phyloP scores from a whole-genome alignment of 164 flowering plant species.

The Protea cynaroides region DNA sequence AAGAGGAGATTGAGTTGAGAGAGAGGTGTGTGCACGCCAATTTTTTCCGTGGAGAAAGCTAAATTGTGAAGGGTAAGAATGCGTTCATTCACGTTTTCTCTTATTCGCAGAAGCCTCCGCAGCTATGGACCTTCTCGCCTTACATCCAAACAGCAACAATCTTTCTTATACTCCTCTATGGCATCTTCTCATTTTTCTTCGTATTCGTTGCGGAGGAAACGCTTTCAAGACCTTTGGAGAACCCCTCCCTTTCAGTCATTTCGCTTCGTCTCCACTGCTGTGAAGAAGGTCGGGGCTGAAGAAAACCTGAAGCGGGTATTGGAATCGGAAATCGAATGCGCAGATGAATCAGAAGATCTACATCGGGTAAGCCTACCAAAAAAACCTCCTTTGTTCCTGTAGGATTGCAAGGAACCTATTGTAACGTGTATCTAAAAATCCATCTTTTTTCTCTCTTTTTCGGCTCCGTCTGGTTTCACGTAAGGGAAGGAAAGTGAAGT shows the following conservation, averaged over 20 bases:
- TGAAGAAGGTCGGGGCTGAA: slow-evolving; percentile 4
- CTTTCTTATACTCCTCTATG: slow-evolving; percentile 4
- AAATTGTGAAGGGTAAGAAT: not conserved
- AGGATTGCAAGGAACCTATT: too few relatives aligned
- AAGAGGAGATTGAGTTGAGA: too few relatives aligned
- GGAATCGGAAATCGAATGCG: slow-evolving; percentile 16
- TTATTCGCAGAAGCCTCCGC: slow-evolving; percentile 10
- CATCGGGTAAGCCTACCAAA: slow-evolving; percentile 9
- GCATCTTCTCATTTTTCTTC: slow-evolving; percentile 8
- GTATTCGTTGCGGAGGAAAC: not conserved
- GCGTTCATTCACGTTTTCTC: slow-evolving; percentile 6
- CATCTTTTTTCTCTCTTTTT: too few relatives aligned
- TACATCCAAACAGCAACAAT: not conserved
- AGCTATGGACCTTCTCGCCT: slow-evolving; percentile 2
- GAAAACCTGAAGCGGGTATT: slow-evolving; percentile 16
- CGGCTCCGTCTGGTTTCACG: too few relatives aligned
- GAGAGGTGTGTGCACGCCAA: too few relatives aligned
- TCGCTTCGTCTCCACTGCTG: slow-evolving; percentile 11
- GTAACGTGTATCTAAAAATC: too few relatives aligned
- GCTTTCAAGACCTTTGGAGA: not conserved
- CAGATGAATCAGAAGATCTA: slow-evolving; percentile 9
- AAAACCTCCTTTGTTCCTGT: too few relatives aligned
- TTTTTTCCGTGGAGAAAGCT: too few relatives aligned
- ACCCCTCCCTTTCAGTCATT: slow-evolving; percentile 2
- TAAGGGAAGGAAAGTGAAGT: too few relatives aligned